phyloP scores from a whole-genome alignment of 768 basidiomycete genomes.

The Amanita jacksonii region DNA sequence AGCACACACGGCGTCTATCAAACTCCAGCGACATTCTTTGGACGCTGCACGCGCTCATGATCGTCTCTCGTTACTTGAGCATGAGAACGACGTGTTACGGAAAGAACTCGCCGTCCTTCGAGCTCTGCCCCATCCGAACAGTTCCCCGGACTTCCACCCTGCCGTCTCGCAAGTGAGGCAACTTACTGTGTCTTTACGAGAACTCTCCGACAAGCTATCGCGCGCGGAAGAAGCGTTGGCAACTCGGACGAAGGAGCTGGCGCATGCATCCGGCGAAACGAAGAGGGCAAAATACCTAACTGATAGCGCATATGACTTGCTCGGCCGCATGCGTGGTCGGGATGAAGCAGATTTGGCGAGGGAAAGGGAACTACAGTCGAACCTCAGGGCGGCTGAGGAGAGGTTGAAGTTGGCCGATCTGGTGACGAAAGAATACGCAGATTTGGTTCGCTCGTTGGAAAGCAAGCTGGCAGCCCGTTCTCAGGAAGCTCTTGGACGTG shows the following conservation, averaged over 20 bases:
- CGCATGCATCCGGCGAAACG: constrained; percentile 32
- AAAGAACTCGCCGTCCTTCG: constrained; percentile 50
- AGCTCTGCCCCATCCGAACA: constrained; percentile 36
- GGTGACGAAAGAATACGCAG: constrained; percentile 66
- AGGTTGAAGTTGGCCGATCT: constrained; percentile 52
- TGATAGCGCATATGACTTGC: constrained; percentile 47
- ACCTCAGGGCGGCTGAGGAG: constrained; percentile 41
- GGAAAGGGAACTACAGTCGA: constrained; percentile 40
- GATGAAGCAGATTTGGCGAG: constrained; percentile 43
- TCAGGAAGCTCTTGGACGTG: constrained; percentile 5
- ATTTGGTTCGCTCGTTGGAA: constrained; percentile 59
- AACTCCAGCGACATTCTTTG: constrained; percentile 54
- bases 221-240: constrained; percentile 48
- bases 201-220: constrained; percentile 58
- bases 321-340: constrained; percentile 39
- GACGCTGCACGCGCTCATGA: constrained; percentile 41
- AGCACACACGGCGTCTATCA: constrained; percentile 53
- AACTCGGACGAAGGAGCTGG: constrained; percentile 38
- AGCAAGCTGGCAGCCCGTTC: constrained; percentile 22
- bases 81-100: constrained; percentile 47
- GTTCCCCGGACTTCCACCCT: constrained; percentile 17
- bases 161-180: constrained; percentile 31
- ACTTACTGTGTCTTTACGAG: constrained; percentile 59
- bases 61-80: constrained; percentile 38
- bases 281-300: constrained; percentile 29